These are phyloP conservation scores for Meyerozyma smithsonii DNA, from an alignment of 1,139 yeast species.

Conservation along the genomic window DNA sequence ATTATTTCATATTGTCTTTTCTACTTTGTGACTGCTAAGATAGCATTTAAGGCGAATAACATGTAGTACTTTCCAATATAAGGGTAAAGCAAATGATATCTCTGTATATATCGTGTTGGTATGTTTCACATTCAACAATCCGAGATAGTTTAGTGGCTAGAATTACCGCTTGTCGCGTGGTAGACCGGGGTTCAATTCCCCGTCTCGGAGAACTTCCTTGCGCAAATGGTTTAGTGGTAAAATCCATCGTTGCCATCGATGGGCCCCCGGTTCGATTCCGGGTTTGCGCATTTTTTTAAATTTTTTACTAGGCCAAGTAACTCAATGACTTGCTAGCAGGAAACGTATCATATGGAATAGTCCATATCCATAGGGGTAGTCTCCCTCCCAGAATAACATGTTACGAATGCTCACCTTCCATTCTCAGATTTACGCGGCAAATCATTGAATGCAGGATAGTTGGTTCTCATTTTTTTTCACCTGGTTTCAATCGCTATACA, in stretches of 20 bases:
- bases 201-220: slow-evolving; percentile 50
- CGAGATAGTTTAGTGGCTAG: slow-evolving; percentile 47
- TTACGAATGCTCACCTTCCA: too few relatives aligned
- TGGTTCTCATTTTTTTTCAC: too few relatives aligned
- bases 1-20: too few relatives aligned
- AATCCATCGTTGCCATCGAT: slow-evolving; percentile 17
- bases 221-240: slow-evolving; percentile 18
- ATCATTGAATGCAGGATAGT: too few relatives aligned
- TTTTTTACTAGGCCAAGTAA: neutral
- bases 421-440: neutral
- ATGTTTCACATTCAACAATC: slow-evolving; percentile 11
- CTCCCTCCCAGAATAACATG: too few relatives aligned
- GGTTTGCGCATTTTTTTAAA: slow-evolving; percentile 15
- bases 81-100: neutral
- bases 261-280: slow-evolving; percentile 19
- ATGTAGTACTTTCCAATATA: neutral
- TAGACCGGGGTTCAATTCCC: slow-evolving; percentile 70
- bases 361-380: too few relatives aligned
- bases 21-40: too few relatives aligned
- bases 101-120: neutral
- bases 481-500: too few relatives aligned
- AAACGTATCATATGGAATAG: too few relatives aligned
- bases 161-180: slow-evolving; percentile 53
- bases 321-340: too few relatives aligned
- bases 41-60: too few relatives aligned